These are phyloP conservation scores for Boletus sp. DNA, from an alignment of 768 basidiomycete species.

Conservation along the genomic window DNA sequence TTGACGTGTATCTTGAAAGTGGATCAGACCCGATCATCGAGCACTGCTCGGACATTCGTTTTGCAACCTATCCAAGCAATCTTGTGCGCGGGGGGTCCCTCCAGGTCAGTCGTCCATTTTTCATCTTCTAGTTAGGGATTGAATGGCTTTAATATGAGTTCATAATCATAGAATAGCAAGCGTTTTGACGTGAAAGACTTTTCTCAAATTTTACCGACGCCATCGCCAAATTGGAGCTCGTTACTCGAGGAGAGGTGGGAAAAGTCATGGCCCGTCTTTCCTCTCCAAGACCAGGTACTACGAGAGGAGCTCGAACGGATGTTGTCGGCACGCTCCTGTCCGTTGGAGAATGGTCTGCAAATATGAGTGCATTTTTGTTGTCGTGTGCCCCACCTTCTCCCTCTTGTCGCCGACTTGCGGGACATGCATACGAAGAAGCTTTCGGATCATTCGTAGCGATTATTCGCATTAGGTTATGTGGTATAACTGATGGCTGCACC, in stretches of 20 bases:
- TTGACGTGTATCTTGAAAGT: conserved; percentile 65
- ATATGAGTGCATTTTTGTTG: background rate
- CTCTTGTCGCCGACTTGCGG: background rate
- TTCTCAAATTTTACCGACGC: conserved; percentile 71
- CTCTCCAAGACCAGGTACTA: conserved; percentile 16
- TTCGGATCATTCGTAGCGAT: background rate
- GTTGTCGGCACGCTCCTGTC: conserved; percentile 3
- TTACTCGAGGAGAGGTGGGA: conserved; percentile 16
- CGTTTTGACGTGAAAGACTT: conserved; percentile 73
- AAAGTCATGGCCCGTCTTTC: conserved; percentile 21
- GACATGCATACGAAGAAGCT: background rate
- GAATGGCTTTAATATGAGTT: background rate
- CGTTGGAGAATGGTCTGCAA: background rate
- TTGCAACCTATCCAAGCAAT: conserved; percentile 55
- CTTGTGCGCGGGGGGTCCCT: background rate
- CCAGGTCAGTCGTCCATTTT: conserved; percentile 15
- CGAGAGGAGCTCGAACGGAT: conserved; percentile 18
- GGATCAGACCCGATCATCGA: conserved; percentile 80
- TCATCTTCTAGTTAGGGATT: background rate
- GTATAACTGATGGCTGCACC: background rate
- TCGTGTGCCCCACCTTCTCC: background rate
- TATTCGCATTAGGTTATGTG: background rate
- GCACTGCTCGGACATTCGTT: conserved; percentile 58
- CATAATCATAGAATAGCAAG: conserved; percentile 30
- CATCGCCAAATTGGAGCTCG: conserved; percentile 71